Conservation (phyloP, 352 stramenopile species). For the Pythium pyrilobum region DNA sequence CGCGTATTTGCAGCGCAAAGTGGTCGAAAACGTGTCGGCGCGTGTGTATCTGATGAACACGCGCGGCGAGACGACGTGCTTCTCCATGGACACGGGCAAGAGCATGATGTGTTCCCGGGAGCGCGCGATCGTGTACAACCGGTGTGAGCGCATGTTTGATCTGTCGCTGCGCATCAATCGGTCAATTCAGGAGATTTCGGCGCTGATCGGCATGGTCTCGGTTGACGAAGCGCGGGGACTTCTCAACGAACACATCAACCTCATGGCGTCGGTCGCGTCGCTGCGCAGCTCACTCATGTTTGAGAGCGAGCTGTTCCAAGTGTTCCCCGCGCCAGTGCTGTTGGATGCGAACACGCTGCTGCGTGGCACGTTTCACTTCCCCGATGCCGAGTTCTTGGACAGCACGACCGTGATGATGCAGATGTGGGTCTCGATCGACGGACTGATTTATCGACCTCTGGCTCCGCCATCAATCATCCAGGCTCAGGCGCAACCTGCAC, state of each 20-base stretch:
- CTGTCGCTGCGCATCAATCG: constrained; percentile 82
- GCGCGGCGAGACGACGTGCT: constrained; percentile 63
- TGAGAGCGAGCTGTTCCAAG: constrained; percentile 80
- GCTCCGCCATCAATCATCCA: constrained; percentile 62
- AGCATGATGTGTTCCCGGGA: constrained; percentile 77
- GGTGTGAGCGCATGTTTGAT: constrained; percentile 85
- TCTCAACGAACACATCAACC: constrained; percentile 81
- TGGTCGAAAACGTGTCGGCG: constrained; percentile 52
- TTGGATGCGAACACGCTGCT: constrained; percentile 76
- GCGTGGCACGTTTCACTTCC: constrained; percentile 52
- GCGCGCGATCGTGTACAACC: constrained; percentile 72
- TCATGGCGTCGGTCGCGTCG: constrained; percentile 76
- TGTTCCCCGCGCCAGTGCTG: constrained; percentile 76
- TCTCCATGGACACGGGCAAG: constrained; percentile 40
- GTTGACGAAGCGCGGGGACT: constrained; percentile 68
- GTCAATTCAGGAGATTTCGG: constrained; percentile 85
- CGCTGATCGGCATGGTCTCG: constrained; percentile 75
- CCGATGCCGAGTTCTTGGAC: constrained; percentile 45
- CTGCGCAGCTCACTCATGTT: constrained; percentile 76
- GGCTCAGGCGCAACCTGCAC: background rate
- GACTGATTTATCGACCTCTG: constrained; percentile 71
- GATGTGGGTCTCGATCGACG: constrained; percentile 77
- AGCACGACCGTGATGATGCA: constrained; percentile 84
- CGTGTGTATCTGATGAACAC: constrained; percentile 84
- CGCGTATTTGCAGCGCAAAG: constrained; percentile 50